Evolutionary conservation across 2,329 filamentous ascomycete species (phyloP), one percentile per base, ranked within the genome.

Genomic region (Alternaria incomplexa): DNA sequence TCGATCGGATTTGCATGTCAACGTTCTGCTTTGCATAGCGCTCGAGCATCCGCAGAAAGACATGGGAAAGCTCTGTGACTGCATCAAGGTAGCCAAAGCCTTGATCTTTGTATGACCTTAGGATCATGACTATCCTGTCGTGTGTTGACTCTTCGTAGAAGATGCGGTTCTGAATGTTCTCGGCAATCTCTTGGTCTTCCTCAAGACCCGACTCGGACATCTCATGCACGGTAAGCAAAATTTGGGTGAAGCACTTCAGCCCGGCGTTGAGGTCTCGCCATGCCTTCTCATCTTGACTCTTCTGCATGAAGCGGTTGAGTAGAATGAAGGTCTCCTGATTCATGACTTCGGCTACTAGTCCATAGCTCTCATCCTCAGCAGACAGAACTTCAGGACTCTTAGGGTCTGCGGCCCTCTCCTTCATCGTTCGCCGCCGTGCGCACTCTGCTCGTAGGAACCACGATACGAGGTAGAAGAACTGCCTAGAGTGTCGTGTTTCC

Each of bases 111-210:
- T 96, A 98, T n/a, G 87, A 90, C 66, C 91, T 87, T 1, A 95
- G 85, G 56, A 97, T 91, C 62, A 89, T 88, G 28, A 95, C 87
- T 55, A 99, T 88, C 23, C 92, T 87, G 65, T 99, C 95, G 74
- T 99, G 94, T 0, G 94, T 97, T 0, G 92, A 88, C 75, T 98
- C 93, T 80, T 99, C 96, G 81, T 99, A 99, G 79, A 99, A 99
- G n/a, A 99, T 93, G 64, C 95, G 92, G 73, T 91, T 96, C 56
- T 97, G 88, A 12, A 97, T 97, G 71, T 99, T 99, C 77, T 99
- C 95, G 0, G 96, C 95, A 77, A 99, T 98, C 72, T 98, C 96
- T 75, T 97, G 91, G 69, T 99, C 93, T n/a, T 97, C 94, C 66
- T 97, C 94, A 28, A 92, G 87, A 1, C 88, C 86, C 1, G 93